phyloP scores from a whole-genome alignment of 257 asterid species.

The Fraxinus quadrangulata region DNA sequence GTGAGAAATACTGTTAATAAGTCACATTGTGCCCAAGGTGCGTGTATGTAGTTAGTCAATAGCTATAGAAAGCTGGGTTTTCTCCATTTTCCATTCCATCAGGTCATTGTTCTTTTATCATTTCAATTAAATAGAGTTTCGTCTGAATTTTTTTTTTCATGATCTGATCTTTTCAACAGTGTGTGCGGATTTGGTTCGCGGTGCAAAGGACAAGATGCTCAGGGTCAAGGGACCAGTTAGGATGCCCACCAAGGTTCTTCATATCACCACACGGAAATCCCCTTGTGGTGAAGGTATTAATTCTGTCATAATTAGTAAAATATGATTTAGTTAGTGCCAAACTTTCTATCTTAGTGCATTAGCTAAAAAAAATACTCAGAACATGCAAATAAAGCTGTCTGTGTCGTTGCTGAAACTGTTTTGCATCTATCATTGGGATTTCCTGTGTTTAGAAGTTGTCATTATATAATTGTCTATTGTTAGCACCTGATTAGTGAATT shows the following conservation, averaged over 20 bases:
- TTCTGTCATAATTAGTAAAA: neutral
- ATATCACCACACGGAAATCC: slow-evolving; percentile 24
- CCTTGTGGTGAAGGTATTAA: slow-evolving; percentile 20
- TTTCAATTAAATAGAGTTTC: neutral
- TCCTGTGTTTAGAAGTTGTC: neutral
- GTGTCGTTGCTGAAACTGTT: neutral
- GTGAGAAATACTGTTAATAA: neutral
- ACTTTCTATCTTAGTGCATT: neutral
- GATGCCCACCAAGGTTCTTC: slow-evolving; percentile 30
- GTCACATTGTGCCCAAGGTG: neutral
- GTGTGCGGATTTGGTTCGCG: slow-evolving; percentile 25
- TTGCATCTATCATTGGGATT: neutral
- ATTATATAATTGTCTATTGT: neutral
- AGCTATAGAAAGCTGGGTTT: neutral
- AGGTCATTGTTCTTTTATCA: neutral
- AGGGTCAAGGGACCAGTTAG: slow-evolving; percentile 31
- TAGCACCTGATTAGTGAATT: neutral
- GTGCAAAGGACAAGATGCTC: slow-evolving; percentile 24
- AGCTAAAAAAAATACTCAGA: neutral
- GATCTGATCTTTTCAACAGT: neutral
- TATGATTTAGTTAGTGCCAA: neutral
- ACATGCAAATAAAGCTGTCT: neutral
- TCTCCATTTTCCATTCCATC: neutral
- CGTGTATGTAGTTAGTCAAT: neutral
- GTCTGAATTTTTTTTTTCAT: neutral